Evolutionary conservation across 768 basidiomycete genomes (phyloP).

Genomic region (Pleurotus cornucopiae): DNA sequence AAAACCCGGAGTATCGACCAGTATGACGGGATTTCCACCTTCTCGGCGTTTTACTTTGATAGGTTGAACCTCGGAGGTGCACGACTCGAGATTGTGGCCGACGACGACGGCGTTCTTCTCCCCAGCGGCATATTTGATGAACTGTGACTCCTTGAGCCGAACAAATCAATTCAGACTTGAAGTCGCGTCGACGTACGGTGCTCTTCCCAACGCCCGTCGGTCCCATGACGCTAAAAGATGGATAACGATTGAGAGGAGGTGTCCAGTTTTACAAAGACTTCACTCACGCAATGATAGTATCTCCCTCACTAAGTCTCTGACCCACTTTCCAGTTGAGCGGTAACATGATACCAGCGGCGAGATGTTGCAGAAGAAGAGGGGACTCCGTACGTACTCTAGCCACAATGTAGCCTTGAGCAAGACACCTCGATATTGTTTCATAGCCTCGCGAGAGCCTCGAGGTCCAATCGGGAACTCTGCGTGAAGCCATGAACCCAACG

Average conservation of each 20-base stretch:
- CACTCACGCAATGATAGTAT: conserved; percentile 9
- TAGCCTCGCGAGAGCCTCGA: no score
- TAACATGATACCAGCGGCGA: no score
- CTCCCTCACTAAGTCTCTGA: neutral
- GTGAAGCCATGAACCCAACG: no score
- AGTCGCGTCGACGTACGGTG: conserved; percentile 15
- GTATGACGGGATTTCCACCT: conserved; percentile 20
- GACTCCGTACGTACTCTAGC: no score
- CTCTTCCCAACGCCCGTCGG: conserved; percentile 26
- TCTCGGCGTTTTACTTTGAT: conserved; percentile 18
- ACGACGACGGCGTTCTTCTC: conserved; percentile 9
- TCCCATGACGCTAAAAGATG: conserved; percentile 20
- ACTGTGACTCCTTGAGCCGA: conserved; percentile 10
- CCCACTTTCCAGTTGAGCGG: neutral
- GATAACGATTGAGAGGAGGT: neutral
- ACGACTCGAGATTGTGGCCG: conserved; percentile 27
- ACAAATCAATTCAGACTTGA: neutral
- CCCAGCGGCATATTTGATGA: conserved; percentile 20
- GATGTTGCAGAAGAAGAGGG: no score
- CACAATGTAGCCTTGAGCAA: no score
- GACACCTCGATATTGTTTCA: no score
- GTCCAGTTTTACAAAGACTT: neutral
- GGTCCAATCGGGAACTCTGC: no score
- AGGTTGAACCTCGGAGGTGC: conserved; percentile 31
- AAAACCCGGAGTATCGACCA: conserved; percentile 36